Conservation (phyloP, 192 early-diverging fungal genomes). For the Coemansia sp. region DNA sequence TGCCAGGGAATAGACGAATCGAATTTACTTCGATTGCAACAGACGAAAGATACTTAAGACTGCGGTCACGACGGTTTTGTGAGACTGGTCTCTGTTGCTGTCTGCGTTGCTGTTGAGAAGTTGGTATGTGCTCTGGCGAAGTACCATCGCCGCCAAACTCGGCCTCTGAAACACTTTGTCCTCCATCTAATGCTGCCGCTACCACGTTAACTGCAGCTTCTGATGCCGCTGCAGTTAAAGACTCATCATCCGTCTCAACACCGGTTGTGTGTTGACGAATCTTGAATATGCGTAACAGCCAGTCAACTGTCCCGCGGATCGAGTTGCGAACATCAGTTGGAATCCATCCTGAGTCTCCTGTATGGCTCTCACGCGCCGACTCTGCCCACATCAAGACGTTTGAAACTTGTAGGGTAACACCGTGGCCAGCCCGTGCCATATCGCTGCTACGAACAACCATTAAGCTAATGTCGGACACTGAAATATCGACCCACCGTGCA, state of each 20-base stretch:
- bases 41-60: constrained; percentile 43
- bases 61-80: constrained; percentile 14
- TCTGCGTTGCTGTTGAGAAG: background rate
- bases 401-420: constrained; percentile 39
- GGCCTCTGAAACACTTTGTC: background rate
- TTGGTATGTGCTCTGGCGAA: background rate
- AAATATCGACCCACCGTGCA: constrained; percentile 50
- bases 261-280: background rate
- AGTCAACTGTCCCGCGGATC: constrained; percentile 24
- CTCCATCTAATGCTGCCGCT: background rate
- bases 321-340: constrained; percentile 25
- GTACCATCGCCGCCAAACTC: background rate
- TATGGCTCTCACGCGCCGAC: constrained; percentile 31
- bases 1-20: constrained; percentile 36
- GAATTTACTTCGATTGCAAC: constrained; percentile 36
- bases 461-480: constrained; percentile 29
- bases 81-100: background rate
- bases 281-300: constrained; percentile 26
- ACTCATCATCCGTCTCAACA: background rate
- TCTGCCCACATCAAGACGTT: constrained; percentile 47
- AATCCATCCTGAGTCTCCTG: constrained; percentile 15
- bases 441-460: constrained; percentile 39
- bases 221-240: background rate
- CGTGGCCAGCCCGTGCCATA: constrained; percentile 44
- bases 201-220: background rate